Percentiles rank a stretch among this genome's conserved stretches.
phyloP scores from a whole-genome alignment of 164 flowering plant species.

The Tetrastigma voinierianum region DNA sequence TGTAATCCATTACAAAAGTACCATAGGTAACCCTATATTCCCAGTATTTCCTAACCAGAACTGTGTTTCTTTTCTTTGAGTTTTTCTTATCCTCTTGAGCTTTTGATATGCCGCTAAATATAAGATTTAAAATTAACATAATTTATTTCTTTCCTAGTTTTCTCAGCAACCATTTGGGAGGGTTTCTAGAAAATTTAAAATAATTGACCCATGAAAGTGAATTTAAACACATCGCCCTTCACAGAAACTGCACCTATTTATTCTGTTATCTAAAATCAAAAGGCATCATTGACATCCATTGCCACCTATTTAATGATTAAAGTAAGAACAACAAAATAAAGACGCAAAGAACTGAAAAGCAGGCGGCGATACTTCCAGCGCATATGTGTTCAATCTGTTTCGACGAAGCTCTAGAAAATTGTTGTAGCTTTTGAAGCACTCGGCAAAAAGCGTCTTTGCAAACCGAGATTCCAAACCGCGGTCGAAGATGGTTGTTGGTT shows the following conservation, averaged over 20 bases:
- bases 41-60: slow-evolving; percentile 7
- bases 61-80: slow-evolving; percentile 6
- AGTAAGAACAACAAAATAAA: neutral
- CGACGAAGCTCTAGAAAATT: slow-evolving; percentile 70
- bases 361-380: slow-evolving; percentile 15
- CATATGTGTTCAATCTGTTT: slow-evolving; percentile 69
- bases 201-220: too few relatives aligned
- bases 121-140: slow-evolving; percentile 3
- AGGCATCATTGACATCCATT: too few relatives aligned
- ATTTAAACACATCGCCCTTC: too few relatives aligned
- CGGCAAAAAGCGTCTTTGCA: slow-evolving; percentile 48
- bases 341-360: neutral
- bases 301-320: too few relatives aligned
- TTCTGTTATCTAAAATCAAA: too few relatives aligned
- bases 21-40: neutral
- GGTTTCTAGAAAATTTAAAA: too few relatives aligned
- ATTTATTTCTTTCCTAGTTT: neutral
- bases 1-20: too few relatives aligned
- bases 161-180: too few relatives aligned
- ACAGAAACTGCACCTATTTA: too few relatives aligned
- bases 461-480: slow-evolving; percentile 80
- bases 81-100: slow-evolving; percentile 12
- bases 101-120: slow-evolving; percentile 19
- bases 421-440: slow-evolving; percentile 75
- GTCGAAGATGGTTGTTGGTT: slow-evolving; percentile 50